Evolutionary conservation across 805 yeast genomes (phyloP), one percentile per base, ranked within the genome.

Genomic region (Ogataea zsoltii): DNA sequence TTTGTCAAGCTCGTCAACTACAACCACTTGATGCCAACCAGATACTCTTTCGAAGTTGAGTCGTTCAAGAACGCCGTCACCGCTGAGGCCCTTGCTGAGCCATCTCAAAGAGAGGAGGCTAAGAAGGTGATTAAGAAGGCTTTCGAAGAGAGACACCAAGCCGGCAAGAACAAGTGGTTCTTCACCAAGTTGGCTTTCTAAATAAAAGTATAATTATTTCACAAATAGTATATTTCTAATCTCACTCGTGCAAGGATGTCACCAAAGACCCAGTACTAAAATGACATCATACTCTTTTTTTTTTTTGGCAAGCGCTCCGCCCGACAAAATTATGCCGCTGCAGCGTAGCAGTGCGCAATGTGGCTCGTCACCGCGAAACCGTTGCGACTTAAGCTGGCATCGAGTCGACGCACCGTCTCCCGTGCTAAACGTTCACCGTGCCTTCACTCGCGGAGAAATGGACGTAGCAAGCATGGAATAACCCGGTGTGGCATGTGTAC

Each of bases 141-240:
- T 73, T 92, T 94, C 71, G 99, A 94, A 82, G 96, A 92, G 81
- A 89, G 90, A 84, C 96, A 92, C 83, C 95, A 88, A 76, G 89
- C 97, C 72, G 99, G 99, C 75, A 90, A 94, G 87, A 92, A 92
- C 91, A 91, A 90, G 81, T 94, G 99, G 99, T 94, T 94, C 84
- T 94, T 94, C 91, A 84, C 96, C 77, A 94, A 94, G 82, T 63
- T 67, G 49, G 66, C 70, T 58, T 67, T 64, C 59, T 67, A 68
- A 64, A 47, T 57, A 33, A 39, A 47, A 42, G 44, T 38, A 44
- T 44, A 44, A 41, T 42, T 41, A 46, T 48, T 50, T 41, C 43
- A 33, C 44, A 45, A 46, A 42, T 44, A 45, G 45, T 46, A 33
- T 38, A 44, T 39, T 37, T 44, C 40, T 44, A 44, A 44, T 38